Base-by-base conservation (phyloP, 345 rosid species). In the Rhizophora apiculata region DNA sequence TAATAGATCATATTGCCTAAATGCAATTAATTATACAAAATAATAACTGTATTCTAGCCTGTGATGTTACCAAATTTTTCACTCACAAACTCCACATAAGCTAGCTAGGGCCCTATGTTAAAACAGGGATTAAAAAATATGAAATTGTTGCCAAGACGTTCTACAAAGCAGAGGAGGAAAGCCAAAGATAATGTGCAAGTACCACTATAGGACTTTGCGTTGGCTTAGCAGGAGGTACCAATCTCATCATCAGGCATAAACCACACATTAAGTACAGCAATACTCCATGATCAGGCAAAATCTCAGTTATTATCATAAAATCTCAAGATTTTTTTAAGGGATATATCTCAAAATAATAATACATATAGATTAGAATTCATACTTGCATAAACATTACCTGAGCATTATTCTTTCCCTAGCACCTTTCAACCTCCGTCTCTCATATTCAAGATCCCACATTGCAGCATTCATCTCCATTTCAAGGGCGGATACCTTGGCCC, bases 391-490 rank as follows among this genome's bases (percentile, higher is more conserved):
- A 54, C 24, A n/a, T 51, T 84, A 92, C 99, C 99, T 84, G 68
- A 92, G 96, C 99, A 95, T 95, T 62, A 92, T 88, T 83, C 94
- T 95, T 87, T 95, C 99, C 80, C 97, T 82, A 57, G 99, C 96
- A 79, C 92, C 98, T 81, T 89, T 93, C 67, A 92, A 83, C 80
- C 96, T 82, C 69, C 93, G 88, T 63, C 96, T 86, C 89, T 92
- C 98, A 22, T 84, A 91, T 71, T 92, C 96, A 78, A 95, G 96
- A 80, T 95, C 98, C 49, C 85, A 84, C 81, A 88, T 75, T 53
- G 94, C 86, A 39, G 88, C 82, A 75, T 82, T 86, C 76, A 92
- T 90, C 80, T 95, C 96, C 68, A 88, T 86, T 81, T 92, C 96
- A 68, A 95, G 86, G 53, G 84, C 77, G 73, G 98, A 95, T 61